Conservation (phyloP, 1,139 yeast species). For the Eremothecium sinecaudum region DNA sequence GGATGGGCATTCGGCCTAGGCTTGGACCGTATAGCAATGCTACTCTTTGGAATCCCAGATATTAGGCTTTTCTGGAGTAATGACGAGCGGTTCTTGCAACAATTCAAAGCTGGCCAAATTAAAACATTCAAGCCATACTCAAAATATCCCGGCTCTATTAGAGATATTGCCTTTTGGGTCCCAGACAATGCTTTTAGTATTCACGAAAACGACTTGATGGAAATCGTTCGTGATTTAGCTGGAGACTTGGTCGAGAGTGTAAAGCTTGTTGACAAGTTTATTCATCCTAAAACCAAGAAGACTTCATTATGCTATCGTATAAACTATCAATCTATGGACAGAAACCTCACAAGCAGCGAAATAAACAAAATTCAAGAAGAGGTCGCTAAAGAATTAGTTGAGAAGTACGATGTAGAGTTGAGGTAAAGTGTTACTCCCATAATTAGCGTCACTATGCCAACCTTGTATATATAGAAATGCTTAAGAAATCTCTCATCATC, state of each 20-base stretch:
- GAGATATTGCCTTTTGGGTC: constrained; percentile 92
- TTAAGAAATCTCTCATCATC: too few relatives aligned
- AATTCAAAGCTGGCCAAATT: constrained; percentile 58
- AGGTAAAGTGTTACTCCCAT: too few relatives aligned
- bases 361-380: constrained; percentile 59
- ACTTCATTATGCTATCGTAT: constrained; percentile 81
- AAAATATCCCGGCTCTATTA: constrained; percentile 73
- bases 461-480: constrained; percentile 11
- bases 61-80: constrained; percentile 86
- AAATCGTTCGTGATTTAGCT: constrained; percentile 72
- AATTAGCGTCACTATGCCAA: background rate
- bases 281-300: constrained; percentile 71
- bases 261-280: constrained; percentile 66
- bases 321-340: constrained; percentile 91
- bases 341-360: constrained; percentile 75
- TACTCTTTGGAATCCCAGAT: constrained; percentile 89
- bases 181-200: constrained; percentile 38
- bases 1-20: constrained; percentile 99
- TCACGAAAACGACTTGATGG: constrained; percentile 91
- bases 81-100: constrained; percentile 68
- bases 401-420: constrained; percentile 49
- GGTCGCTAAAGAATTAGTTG: constrained; percentile 48
- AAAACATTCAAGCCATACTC: constrained; percentile 79
- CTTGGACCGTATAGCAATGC: constrained; percentile 90
- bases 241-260: constrained; percentile 90